These are phyloP conservation scores for Kokia cookei DNA, from an alignment of 441 rosid species.

Conservation along the genomic window DNA sequence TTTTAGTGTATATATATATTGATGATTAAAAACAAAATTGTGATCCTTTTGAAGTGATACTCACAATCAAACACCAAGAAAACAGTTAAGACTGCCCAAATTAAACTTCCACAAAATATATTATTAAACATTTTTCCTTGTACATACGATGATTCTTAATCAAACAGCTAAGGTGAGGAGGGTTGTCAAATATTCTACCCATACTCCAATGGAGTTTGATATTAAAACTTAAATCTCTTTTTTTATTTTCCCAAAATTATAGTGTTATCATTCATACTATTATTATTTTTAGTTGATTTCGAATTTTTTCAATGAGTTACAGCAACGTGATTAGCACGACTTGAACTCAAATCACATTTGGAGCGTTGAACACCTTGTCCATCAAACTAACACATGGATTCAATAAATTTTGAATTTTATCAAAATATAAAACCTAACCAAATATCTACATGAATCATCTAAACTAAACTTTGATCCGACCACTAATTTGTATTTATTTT, in stretches of 20 bases:
- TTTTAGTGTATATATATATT: too few species aligned
- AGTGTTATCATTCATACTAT: too few species aligned
- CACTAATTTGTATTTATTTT: not conserved
- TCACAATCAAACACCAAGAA: not conserved
- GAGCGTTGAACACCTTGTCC: too few species aligned
- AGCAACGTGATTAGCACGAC: too few species aligned
- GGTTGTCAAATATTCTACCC: not conserved
- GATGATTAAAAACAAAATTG: too few species aligned
- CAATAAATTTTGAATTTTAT: not conserved
- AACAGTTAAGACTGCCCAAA: not conserved
- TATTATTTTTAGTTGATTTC: too few species aligned
- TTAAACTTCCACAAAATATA: not conserved
- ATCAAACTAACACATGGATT: too few species aligned
- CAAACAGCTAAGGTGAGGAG: not conserved
- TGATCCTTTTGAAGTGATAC: not conserved
- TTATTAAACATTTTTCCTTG: not conserved
- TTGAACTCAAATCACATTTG: too few species aligned
- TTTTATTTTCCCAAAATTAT: too few species aligned
- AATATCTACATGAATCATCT: not conserved
- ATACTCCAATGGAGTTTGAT: too few species aligned
- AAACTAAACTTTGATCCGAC: not conserved
- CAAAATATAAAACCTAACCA: not conserved
- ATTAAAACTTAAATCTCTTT: too few species aligned
- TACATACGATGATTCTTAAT: not conserved
- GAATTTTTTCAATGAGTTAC: too few species aligned